Evolutionary conservation across 202 grass and related monocot genomes (phyloP).

Genomic region (Schoenoplectus triqueter): DNA sequence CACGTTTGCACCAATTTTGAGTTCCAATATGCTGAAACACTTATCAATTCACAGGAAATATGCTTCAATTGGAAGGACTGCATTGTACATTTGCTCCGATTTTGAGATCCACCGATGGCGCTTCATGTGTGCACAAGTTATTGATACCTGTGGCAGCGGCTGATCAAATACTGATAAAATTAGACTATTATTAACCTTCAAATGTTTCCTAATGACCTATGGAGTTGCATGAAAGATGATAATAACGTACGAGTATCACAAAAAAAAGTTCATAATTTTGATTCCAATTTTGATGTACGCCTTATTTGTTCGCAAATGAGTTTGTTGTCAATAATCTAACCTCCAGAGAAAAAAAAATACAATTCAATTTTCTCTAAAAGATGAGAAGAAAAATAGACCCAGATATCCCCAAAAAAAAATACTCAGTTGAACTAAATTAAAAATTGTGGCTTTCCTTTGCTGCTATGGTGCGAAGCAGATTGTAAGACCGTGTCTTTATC

Average conservation of each 20-base stretch:
- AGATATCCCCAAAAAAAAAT: neutral
- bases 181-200: neutral
- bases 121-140: no score
- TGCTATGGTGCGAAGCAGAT: neutral
- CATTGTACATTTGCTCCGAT: no score
- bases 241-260: no score
- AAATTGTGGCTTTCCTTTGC: neutral
- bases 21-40: no score
- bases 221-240: neutral
- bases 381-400: neutral
- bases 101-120: no score
- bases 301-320: neutral
- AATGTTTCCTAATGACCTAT: neutral
- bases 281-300: neutral
- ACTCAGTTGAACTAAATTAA: conserved; percentile 4
- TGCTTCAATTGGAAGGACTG: no score
- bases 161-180: neutral
- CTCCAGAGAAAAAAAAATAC: conserved; percentile 19
- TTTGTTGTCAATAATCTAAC: neutral
- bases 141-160: no score
- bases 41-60: no score
- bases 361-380: conserved; percentile 31
- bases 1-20: no score
- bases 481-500: conserved; percentile 44
- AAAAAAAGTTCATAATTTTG: no score